Percentiles rank a stretch among this genome's conserved stretches.
These are phyloP conservation scores for Farysia itapuensis DNA, from an alignment of 1,284 basidiomycete species.

Conservation along the genomic window DNA sequence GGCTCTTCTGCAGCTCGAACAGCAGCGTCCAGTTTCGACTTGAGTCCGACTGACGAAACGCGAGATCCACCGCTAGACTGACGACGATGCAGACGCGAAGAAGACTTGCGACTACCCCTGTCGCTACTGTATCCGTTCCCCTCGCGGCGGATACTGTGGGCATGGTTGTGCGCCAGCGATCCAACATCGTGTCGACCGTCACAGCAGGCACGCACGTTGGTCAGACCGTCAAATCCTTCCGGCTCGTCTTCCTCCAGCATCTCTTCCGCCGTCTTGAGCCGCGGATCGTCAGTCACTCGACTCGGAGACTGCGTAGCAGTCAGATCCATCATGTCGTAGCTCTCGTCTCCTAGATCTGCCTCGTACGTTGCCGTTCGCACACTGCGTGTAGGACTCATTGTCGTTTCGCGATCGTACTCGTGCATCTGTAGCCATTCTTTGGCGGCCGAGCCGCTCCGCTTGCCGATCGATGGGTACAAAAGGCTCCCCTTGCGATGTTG, in stretches of 20 bases:
- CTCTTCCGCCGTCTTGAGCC: slow-evolving; percentile 51
- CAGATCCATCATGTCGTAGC: slow-evolving; percentile 30
- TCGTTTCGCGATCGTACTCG: slow-evolving; percentile 35
- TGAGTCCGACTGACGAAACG: slow-evolving; percentile 19
- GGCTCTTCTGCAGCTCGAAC: slow-evolving; percentile 18
- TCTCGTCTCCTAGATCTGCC: slow-evolving; percentile 12
- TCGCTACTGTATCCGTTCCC: not conserved
- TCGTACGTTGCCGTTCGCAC: slow-evolving; percentile 11
- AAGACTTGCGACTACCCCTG: slow-evolving; percentile 13
- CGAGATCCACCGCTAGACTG: slow-evolving; percentile 25
- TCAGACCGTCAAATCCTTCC: slow-evolving; percentile 84
- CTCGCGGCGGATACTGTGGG: not conserved
- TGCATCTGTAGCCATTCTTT: slow-evolving; percentile 71
- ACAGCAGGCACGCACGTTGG: slow-evolving; percentile 74
- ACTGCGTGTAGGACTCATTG: slow-evolving; percentile 30
- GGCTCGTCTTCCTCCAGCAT: slow-evolving; percentile 71
- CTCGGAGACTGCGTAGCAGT: slow-evolving; percentile 29
- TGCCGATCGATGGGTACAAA: slow-evolving; percentile 65
- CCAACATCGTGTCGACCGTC: slow-evolving; percentile 78
- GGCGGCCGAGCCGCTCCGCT: slow-evolving; percentile 83
- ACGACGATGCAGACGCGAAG: slow-evolving; percentile 21
- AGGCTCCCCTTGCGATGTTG: slow-evolving; percentile 70
- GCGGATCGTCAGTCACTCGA: slow-evolving; percentile 33
- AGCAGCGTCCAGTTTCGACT: slow-evolving; percentile 25
- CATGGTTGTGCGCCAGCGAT: slow-evolving; percentile 36